Evolutionary conservation across 1,284 basidiomycete genomes (phyloP), one percentile per base, ranked within the genome.

Genomic region (Puccinia triticina): DNA sequence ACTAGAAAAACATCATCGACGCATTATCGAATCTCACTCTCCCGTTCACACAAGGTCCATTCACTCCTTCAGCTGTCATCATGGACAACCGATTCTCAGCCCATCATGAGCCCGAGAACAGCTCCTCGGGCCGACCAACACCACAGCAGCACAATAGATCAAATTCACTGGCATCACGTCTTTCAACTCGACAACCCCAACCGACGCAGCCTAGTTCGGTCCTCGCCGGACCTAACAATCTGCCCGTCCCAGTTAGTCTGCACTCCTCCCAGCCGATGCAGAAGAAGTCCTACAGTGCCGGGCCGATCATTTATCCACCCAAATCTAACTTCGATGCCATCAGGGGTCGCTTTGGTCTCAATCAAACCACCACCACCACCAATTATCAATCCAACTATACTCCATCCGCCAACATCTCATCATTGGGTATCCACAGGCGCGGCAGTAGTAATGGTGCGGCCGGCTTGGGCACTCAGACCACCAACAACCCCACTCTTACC

Each of bases 141-240:
- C 34, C 14, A 29, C 66, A 79, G 67, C 77, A 71, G 50, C 66
- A 79, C 53, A 69, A 40, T n/a, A 66, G 64, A n/a, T 75, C 80
- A 32, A 82, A 82, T 61, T 82, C 80, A 37, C 72, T 82, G 2
- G 80, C 80, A 46, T 82, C 80, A 12, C 55, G 80, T 48, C 71
- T 82, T 29, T 61, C 80, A 16, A 64, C 43, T 37, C 55, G 80
- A 67, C 64, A 66, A 53, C 23, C 76, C 14, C 18, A 50, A 14
- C 43, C 37, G 5, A 48, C 26, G 26, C 50, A 57, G 43, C 66
- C 78, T 72, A 50, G 50, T 16, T 55, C 78, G 7, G 11, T 71
- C 26, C 67, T 71, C 23, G 50, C 40, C n/a, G 64, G 46, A 12
- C 77, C 77, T 16, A 21, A 59, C 37, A 67, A 82, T 43, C 57